phyloP scores from a whole-genome alignment of 768 basidiomycete genomes.

The Collybia nuda region DNA sequence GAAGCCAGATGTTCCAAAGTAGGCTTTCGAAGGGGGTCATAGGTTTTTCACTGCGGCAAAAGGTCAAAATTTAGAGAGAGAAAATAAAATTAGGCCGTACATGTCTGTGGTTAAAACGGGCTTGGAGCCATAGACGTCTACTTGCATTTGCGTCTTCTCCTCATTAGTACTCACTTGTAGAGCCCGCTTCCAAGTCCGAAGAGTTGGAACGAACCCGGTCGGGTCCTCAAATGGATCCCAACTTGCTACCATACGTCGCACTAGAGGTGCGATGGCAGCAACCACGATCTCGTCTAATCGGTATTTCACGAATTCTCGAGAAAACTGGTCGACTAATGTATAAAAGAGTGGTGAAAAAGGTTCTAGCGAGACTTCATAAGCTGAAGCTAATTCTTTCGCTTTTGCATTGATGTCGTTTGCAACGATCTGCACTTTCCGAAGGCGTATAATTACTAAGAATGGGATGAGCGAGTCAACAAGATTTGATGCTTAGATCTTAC shows the following conservation, averaged over 20 bases:
- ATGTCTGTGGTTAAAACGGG: constrained; percentile 28
- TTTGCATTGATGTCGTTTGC: constrained; percentile 68
- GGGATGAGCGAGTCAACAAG: not conserved
- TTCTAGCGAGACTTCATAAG: constrained; percentile 72
- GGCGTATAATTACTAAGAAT: constrained; percentile 66
- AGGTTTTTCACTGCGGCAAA: constrained; percentile 43
- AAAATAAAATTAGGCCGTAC: constrained; percentile 27
- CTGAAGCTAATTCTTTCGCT: constrained; percentile 60
- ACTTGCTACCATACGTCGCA: constrained; percentile 67
- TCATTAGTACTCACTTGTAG: constrained; percentile 57
- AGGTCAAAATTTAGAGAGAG: constrained; percentile 2
- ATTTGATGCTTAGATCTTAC: constrained; percentile 40
- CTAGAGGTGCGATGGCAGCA: constrained; percentile 83
- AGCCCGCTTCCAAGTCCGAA: constrained; percentile 69
- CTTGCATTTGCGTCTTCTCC: constrained; percentile 39
- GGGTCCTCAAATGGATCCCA: constrained; percentile 91
- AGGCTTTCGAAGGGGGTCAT: constrained; percentile 98
- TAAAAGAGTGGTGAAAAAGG: constrained; percentile 73
- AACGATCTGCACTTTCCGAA: constrained; percentile 76
- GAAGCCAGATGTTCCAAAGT: constrained; percentile 94
- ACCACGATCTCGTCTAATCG: constrained; percentile 90
- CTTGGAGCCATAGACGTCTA: constrained; percentile 59
- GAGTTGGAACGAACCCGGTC: constrained; percentile 56
- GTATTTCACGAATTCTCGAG: constrained; percentile 74
- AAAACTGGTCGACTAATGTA: constrained; percentile 67